A percentile compares a stretch with the other conserved stretches of the same genome.
Conservation (phyloP, 2,329 filamentous ascomycete genomes). For the Monilinia fructicola region DNA sequence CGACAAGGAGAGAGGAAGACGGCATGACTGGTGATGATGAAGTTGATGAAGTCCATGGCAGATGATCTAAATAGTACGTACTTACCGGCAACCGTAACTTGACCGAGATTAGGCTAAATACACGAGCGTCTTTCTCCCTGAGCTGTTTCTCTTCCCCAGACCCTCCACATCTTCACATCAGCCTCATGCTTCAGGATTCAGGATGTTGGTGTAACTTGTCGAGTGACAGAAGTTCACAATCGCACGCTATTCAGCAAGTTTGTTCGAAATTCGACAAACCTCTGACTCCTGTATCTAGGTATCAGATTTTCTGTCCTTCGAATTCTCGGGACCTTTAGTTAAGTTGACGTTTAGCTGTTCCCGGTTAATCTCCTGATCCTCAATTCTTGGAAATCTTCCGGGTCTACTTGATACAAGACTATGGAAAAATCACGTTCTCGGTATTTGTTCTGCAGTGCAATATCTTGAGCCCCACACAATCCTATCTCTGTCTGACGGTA, state of each 20-base stretch:
- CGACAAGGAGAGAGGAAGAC: background rate
- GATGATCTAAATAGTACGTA: background rate
- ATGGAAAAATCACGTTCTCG: background rate
- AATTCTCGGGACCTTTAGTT: background rate
- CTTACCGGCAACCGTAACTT: background rate
- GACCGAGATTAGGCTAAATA: conserved; percentile 11
- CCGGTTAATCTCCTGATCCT: background rate
- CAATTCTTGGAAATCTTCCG: background rate
- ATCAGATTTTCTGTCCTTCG: background rate
- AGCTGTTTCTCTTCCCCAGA: conserved; percentile 14
- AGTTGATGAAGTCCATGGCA: background rate
- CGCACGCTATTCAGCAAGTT: background rate
- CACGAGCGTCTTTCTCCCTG: background rate
- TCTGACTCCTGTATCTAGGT: background rate
- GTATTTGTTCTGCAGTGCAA: background rate
- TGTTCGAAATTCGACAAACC: background rate
- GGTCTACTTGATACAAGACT: background rate
- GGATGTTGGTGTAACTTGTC: background rate
- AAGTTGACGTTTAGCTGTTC: background rate
- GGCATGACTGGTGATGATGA: background rate
- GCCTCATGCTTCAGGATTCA: background rate
- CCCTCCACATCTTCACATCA: conserved; percentile 12
- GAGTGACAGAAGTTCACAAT: background rate
- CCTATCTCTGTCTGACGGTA: conserved; percentile 3
- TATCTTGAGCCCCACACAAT: conserved; percentile 4